Conservation (phyloP, 2,329 filamentous ascomycete genomes). For the Cryphonectria parasitica region DNA sequence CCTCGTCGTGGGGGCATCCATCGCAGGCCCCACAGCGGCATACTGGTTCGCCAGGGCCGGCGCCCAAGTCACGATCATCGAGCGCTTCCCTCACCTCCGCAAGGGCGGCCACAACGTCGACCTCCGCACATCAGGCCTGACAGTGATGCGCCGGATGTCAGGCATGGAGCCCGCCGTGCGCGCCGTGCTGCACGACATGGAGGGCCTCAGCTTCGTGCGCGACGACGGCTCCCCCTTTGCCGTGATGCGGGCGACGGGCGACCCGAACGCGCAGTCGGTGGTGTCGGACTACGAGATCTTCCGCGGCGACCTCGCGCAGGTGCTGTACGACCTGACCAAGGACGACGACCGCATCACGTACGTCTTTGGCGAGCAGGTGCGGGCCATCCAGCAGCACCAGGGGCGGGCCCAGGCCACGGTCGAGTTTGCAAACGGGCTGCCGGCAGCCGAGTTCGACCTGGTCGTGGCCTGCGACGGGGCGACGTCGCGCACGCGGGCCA, state of each 20-base stretch:
- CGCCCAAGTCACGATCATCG: slow-evolving; percentile 35
- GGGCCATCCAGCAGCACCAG: slow-evolving; percentile 38
- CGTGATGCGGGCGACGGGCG: slow-evolving; percentile 39
- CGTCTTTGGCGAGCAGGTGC: slow-evolving; percentile 37
- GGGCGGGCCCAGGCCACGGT: slow-evolving; percentile 42
- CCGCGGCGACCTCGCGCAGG: slow-evolving; percentile 46
- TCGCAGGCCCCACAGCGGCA: slow-evolving; percentile 34
- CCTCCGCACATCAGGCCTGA: slow-evolving; percentile 42
- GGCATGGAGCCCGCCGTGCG: slow-evolving; percentile 43
- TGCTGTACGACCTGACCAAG: slow-evolving; percentile 29
- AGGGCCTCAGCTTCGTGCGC: slow-evolving; percentile 48
- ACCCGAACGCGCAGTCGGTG: slow-evolving; percentile 47
- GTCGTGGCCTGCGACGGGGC: slow-evolving; percentile 54
- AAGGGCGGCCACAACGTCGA: slow-evolving; percentile 42
- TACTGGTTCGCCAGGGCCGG: slow-evolving; percentile 38
- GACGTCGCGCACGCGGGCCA: slow-evolving; percentile 50
- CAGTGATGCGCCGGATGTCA: slow-evolving; percentile 44
- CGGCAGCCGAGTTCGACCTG: slow-evolving; percentile 37
- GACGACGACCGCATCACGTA: slow-evolving; percentile 33
- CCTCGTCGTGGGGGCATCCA: slow-evolving; percentile 38
- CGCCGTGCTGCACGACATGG: slow-evolving; percentile 43
- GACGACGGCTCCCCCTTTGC: slow-evolving; percentile 43
- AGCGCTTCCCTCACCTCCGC: slow-evolving; percentile 34
- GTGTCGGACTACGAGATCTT: slow-evolving; percentile 54
- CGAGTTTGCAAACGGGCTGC: slow-evolving; percentile 44